Percentiles rank a stretch among this genome's conserved stretches.
These are phyloP conservation scores for Pholiota conissans DNA, from an alignment of 768 basidiomycete species.

Conservation along the genomic window DNA sequence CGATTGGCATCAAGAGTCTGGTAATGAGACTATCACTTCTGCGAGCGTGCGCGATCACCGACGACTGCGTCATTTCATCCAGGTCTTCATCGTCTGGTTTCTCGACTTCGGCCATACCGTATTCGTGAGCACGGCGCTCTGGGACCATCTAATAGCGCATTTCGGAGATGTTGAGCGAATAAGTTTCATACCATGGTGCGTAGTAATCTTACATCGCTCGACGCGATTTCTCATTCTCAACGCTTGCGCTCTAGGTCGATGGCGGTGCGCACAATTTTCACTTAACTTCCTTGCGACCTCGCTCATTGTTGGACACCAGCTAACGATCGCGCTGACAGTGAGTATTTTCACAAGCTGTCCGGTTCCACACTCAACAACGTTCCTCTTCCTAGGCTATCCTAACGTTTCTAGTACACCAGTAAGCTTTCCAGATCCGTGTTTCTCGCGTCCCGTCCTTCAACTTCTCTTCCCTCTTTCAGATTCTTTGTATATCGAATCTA, in stretches of 20 bases:
- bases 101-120: constrained; percentile 42
- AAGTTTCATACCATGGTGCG: constrained; percentile 46
- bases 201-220: too few relatives aligned
- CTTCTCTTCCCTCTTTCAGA: not conserved
- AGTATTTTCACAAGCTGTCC: not conserved
- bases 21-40: constrained; percentile 17
- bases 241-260: too few relatives aligned
- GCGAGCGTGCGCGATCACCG: too few relatives aligned
- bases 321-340: not conserved
- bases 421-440: not conserved
- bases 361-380: not conserved
- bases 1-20: constrained; percentile 27
- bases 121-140: constrained; percentile 39
- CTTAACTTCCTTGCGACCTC: not conserved
- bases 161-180: constrained; percentile 39
- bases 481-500: not conserved
- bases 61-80: too few relatives aligned
- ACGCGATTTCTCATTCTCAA: too few relatives aligned
- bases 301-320: not conserved
- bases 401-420: not conserved
- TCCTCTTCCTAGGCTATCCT: not conserved
- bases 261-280: not conserved
- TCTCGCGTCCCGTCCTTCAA: not conserved
- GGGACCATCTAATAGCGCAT: constrained; percentile 43
- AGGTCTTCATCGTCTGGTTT: constrained; percentile 28